phyloP scores from a whole-genome alignment of 352 stramenopile genomes.

The Aphanomyces astaci region DNA sequence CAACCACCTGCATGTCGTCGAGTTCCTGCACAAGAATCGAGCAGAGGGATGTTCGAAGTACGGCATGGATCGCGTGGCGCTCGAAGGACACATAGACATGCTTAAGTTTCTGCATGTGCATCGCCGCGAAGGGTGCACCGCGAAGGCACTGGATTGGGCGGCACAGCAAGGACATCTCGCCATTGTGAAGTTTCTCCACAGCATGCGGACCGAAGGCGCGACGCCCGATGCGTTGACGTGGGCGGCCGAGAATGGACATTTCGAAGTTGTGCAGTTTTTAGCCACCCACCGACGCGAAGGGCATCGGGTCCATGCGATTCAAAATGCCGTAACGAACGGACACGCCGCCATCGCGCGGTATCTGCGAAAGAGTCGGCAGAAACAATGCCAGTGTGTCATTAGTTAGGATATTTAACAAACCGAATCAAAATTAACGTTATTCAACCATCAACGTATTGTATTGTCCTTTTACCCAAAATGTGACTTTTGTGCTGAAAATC shows the following conservation, averaged over 20 bases:
- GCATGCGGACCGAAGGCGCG: constrained; percentile 24
- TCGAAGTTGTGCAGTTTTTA: constrained; percentile 27
- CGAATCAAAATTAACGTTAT: background rate
- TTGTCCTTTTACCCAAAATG: too few relatives aligned
- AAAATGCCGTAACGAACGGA: background rate
- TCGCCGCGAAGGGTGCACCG: constrained; percentile 24
- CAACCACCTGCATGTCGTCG: constrained; percentile 18
- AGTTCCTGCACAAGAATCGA: constrained; percentile 20
- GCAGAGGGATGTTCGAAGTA: constrained; percentile 27
- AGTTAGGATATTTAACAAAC: constrained; percentile 10
- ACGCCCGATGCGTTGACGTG: constrained; percentile 25
- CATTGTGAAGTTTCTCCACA: constrained; percentile 26
- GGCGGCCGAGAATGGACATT: constrained; percentile 21
- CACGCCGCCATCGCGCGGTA: background rate
- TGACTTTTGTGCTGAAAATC: too few relatives aligned
- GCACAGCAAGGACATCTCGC: constrained; percentile 27
- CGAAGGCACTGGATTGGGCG: constrained; percentile 27
- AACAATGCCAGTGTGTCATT: constrained; percentile 9
- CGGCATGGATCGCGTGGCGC: constrained; percentile 27
- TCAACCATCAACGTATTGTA: too few relatives aligned
- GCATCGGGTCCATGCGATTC: constrained; percentile 9
- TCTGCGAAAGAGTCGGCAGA: constrained; percentile 1
- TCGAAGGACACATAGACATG: constrained; percentile 25
- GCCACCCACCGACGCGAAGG: background rate
- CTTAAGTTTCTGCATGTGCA: constrained; percentile 26